Percentiles rank a stretch among this genome's conserved stretches.
Conservation (phyloP, 1,284 basidiomycete genomes). For the Ceratobasidium sp. region DNA sequence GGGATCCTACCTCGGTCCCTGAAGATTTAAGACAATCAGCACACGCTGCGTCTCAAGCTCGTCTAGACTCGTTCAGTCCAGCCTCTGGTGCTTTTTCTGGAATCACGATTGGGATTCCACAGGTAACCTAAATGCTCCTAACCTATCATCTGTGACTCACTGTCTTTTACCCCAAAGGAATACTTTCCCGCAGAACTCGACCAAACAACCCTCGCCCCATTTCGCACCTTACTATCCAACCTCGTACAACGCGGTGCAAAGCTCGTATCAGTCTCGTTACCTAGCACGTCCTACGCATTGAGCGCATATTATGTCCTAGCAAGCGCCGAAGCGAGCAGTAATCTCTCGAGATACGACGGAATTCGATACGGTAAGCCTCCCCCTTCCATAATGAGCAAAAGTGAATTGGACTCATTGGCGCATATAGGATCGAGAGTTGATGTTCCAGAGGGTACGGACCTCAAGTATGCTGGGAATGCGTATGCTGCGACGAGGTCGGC, state of each 20-base stretch:
- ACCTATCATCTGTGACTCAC: constrained; percentile 17
- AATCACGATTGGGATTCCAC: constrained; percentile 73
- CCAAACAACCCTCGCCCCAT: constrained; percentile 62
- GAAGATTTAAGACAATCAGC: constrained; percentile 59
- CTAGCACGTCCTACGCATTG: constrained; percentile 81
- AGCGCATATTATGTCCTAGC: constrained; percentile 97
- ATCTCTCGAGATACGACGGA: constrained; percentile 92
- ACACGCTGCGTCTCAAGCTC: background rate
- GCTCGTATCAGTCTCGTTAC: constrained; percentile 81
- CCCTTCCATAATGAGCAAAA: background rate
- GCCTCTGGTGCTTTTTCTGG: constrained; percentile 56
- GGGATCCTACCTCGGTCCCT: constrained; percentile 83
- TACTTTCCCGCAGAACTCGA: constrained; percentile 84
- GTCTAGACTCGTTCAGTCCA: constrained; percentile 1
- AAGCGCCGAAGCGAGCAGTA: constrained; percentile 94
- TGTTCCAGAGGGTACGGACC: constrained; percentile 61
- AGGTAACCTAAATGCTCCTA: constrained; percentile 56
- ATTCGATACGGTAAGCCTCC: constrained; percentile 64
- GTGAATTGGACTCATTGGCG: background rate
- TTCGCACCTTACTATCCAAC: constrained; percentile 65
- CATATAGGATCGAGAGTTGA: constrained; percentile 65
- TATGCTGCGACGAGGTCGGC: constrained; percentile 73
- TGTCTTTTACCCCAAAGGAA: constrained; percentile 64
- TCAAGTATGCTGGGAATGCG: constrained; percentile 63
- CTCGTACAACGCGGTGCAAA: constrained; percentile 74